Evolutionary conservation across 1,139 yeast genomes (phyloP).

Genomic region (Protomyces arabidopsidicola): DNA sequence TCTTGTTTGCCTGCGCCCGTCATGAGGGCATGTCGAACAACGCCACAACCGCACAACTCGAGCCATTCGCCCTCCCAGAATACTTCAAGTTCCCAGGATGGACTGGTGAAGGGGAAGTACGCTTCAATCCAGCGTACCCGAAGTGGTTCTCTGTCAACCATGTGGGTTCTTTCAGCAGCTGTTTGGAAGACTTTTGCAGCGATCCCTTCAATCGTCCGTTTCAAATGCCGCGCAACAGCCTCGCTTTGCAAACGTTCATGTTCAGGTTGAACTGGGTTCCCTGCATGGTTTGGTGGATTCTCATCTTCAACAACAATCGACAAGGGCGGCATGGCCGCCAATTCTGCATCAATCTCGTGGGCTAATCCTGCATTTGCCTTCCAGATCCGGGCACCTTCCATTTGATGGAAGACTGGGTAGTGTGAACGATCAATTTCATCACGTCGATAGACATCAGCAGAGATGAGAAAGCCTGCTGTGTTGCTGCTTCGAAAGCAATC

Average conservation of each 20-base stretch:
- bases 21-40: slow-evolving; percentile 74
- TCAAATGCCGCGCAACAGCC: slow-evolving; percentile 69
- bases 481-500: slow-evolving; percentile 49
- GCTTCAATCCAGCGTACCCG: slow-evolving; percentile 94
- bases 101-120: slow-evolving; percentile 97
- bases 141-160: slow-evolving; percentile 50
- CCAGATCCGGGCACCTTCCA: slow-evolving; percentile 96
- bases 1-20: slow-evolving; percentile 56
- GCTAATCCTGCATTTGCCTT: slow-evolving; percentile 45
- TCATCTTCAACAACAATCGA: slow-evolving; percentile 73
- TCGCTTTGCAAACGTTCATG: slow-evolving; percentile 67
- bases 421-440: slow-evolving; percentile 95
- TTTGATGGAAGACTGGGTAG: slow-evolving; percentile 94
- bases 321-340: slow-evolving; percentile 40
- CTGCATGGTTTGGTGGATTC: slow-evolving; percentile 51
- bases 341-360: slow-evolving; percentile 41
- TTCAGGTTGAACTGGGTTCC: slow-evolving; percentile 74
- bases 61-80: slow-evolving; percentile 99
- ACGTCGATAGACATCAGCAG: slow-evolving; percentile 93
- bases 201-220: slow-evolving; percentile 74
- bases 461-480: slow-evolving; percentile 84
- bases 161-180: slow-evolving; percentile 49
- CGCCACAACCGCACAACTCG: slow-evolving; percentile 95
- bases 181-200: slow-evolving; percentile 78
- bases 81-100: slow-evolving; percentile 97